Conservation (phyloP, 2,329 filamentous ascomycete genomes). For the Plenodomus lindquistii region DNA sequence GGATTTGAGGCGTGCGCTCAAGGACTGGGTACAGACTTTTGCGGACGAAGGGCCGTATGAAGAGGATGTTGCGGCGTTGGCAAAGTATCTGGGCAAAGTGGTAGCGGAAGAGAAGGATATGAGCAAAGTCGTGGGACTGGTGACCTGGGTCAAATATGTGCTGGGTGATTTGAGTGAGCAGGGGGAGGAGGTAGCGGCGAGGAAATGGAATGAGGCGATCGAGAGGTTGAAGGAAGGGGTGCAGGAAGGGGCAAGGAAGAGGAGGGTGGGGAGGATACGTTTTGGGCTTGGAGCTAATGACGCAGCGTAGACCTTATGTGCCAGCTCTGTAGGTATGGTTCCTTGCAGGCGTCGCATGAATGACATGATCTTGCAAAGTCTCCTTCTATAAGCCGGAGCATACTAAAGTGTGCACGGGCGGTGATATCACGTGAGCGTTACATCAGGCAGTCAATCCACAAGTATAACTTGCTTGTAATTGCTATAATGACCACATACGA, state of each 20-base stretch:
- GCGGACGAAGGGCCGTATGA: constrained; percentile 73
- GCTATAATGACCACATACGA: no score
- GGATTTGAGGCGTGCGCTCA: constrained; percentile 75
- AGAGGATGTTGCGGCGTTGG: constrained; percentile 76
- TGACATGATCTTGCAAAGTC: no score
- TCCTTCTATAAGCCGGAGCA: no score
- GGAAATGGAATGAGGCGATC: constrained; percentile 45
- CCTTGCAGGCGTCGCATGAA: no score
- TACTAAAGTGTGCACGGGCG: no score
- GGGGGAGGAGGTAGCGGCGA: constrained; percentile 8
- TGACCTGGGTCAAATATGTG: constrained; percentile 64
- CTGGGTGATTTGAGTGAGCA: constrained; percentile 29
- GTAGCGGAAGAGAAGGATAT: constrained; percentile 77
- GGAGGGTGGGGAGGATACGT: constrained; percentile 53
- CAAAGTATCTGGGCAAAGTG: constrained; percentile 72
- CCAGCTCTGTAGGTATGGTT: no score
- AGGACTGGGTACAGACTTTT: constrained; percentile 76
- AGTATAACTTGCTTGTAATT: no score
- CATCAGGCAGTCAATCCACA: no score
- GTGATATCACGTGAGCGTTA: no score
- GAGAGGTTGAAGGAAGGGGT: constrained; percentile 47
- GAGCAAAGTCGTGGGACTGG: constrained; percentile 70
- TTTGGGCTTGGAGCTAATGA: no score
- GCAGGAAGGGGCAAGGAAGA: constrained; percentile 47
- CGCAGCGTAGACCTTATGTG: no score